Evolutionary conservation across 345 rosid genomes (phyloP).

Genomic region (Eucalyptus erythrocorys): DNA sequence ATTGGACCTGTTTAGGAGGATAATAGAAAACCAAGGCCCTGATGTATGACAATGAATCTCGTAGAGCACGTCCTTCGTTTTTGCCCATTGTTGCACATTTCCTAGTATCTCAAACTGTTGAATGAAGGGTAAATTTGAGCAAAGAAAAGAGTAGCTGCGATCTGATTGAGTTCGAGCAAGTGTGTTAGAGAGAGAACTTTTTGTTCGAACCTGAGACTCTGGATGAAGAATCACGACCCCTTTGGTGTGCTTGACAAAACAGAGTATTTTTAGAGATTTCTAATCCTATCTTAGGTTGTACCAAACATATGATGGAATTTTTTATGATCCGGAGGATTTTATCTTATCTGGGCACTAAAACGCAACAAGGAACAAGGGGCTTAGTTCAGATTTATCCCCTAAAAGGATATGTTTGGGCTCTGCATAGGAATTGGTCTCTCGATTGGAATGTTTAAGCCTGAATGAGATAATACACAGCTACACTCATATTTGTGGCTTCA

Average conservation of each 20-base stretch:
- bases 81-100: background rate
- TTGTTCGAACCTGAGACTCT: background rate
- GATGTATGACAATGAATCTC: background rate
- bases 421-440: background rate
- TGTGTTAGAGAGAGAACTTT: background rate
- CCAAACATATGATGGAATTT: background rate
- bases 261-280: background rate
- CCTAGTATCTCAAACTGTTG: background rate
- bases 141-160: background rate
- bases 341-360: no score
- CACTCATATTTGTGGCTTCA: background rate
- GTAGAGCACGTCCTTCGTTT: background rate
- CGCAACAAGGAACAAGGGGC: background rate
- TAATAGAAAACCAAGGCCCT: background rate
- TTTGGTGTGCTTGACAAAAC: background rate
- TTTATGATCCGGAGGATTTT: background rate
- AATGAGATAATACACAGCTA: background rate
- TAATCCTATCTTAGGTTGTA: background rate
- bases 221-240: background rate
- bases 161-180: background rate
- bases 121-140: background rate
- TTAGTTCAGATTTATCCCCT: background rate
- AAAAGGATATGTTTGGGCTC: constrained; percentile 1
- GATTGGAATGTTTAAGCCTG: background rate
- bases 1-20: background rate